Evolutionary conservation across 768 basidiomycete species (phyloP).

Genomic region (Omphalotus guepiniiformis): DNA sequence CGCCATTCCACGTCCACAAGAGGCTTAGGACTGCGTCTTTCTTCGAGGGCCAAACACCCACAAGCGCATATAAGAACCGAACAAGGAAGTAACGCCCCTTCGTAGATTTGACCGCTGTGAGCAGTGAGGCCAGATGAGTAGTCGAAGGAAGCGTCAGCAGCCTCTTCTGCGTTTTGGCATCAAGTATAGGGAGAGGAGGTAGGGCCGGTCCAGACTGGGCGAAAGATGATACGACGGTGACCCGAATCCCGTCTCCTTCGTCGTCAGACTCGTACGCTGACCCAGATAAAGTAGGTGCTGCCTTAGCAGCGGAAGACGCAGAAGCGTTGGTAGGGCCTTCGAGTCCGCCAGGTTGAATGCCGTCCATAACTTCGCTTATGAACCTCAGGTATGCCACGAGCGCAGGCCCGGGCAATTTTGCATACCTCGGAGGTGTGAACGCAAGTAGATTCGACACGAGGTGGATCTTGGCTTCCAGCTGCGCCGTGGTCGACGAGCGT

Average conservation of each 20-base stretch:
- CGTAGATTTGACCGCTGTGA: conserved; percentile 34
- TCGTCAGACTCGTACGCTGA: conserved; percentile 35
- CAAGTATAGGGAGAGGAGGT: conserved; percentile 38
- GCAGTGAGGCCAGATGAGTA: conserved; percentile 50
- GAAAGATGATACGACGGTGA: conserved; percentile 36
- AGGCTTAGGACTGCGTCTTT: conserved; percentile 55
- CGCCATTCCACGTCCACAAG: conserved; percentile 43
- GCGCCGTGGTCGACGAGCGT: conserved; percentile 18
- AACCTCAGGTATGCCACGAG: conserved; percentile 53
- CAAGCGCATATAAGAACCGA: conserved; percentile 52
- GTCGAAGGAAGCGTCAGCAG: conserved; percentile 52
- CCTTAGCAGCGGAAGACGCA: neutral
- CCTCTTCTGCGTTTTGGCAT: conserved; percentile 59
- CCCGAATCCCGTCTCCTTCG: conserved; percentile 23
- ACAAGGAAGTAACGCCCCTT: neutral
- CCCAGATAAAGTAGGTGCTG: conserved; percentile 1
- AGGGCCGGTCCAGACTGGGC: conserved; percentile 11
- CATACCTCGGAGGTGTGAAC: conserved; percentile 62
- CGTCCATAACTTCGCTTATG: conserved; percentile 45
- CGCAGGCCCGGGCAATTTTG: conserved; percentile 38
- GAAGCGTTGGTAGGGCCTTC: conserved; percentile 27
- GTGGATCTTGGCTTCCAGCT: conserved; percentile 42
- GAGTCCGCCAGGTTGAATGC: conserved; percentile 48
- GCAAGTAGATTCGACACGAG: conserved; percentile 69
- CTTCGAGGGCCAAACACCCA: conserved; percentile 54